phyloP scores from a whole-genome alignment of 2,329 filamentous ascomycete species.

The Penicillium palitans region DNA sequence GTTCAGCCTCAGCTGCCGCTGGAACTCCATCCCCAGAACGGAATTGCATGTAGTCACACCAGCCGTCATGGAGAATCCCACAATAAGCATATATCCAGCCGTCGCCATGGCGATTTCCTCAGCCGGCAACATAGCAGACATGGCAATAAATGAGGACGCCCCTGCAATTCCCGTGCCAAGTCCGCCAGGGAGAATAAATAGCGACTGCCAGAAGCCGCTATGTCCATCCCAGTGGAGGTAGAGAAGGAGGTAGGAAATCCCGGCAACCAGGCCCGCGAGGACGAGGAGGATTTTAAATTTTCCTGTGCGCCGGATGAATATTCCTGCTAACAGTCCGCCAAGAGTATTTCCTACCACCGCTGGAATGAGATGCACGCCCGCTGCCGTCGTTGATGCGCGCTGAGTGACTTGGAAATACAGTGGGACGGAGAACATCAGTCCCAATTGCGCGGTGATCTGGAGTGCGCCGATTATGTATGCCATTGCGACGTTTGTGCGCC shows the following conservation, averaged over 20 bases:
- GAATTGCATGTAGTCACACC: conserved; percentile 43
- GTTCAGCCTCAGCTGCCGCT: conserved; percentile 31
- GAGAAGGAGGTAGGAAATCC: conserved; percentile 55
- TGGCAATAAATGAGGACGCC: conserved; percentile 51
- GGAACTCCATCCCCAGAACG: conserved; percentile 40
- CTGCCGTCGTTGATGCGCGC: conserved; percentile 57
- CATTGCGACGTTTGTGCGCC: conserved; percentile 30
- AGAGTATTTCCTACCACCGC: conserved; percentile 66
- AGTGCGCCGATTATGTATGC: conserved; percentile 49
- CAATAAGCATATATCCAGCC: conserved; percentile 49
- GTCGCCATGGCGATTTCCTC: conserved; percentile 53
- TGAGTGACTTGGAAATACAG: conserved; percentile 69
- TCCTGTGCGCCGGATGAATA: conserved; percentile 59
- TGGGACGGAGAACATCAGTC: conserved; percentile 65
- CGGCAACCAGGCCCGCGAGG: conserved; percentile 52
- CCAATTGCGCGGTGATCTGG: conserved; percentile 60
- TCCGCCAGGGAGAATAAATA: conserved; percentile 61
- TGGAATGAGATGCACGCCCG: conserved; percentile 64
- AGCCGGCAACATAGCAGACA: conserved; percentile 50
- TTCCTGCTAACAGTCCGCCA: conserved; percentile 62
- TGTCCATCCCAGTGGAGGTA: conserved; percentile 60
- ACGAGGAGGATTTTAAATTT: conserved; percentile 59
- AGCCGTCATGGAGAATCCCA: conserved; percentile 46
- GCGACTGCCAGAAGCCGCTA: conserved; percentile 56
- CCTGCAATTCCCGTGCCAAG: conserved; percentile 52